Evolutionary conservation across 164 flowering plant genomes (phyloP).

Genomic region (Tetrastigma voinierianum): DNA sequence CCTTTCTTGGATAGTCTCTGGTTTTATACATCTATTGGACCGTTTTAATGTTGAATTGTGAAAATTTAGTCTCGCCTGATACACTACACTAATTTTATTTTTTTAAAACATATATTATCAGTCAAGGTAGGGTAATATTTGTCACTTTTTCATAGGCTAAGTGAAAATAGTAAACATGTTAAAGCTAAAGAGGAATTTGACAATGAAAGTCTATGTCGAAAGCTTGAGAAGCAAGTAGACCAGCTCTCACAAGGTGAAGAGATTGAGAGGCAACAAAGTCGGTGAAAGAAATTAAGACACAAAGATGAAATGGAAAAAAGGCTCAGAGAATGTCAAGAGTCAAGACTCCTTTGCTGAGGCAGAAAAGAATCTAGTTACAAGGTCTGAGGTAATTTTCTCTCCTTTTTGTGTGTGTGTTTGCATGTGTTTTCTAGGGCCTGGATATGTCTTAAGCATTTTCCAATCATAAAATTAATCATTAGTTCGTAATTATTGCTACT

Average conservation of each 20-base stretch:
- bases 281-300: conserved; percentile 52
- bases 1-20: neutral
- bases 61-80: too few species aligned
- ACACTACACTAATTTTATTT: too few species aligned
- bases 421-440: neutral
- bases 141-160: conserved; percentile 64
- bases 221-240: conserved; percentile 76
- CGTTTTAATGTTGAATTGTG: too few species aligned
- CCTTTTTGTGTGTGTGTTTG: too few species aligned
- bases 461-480: neutral
- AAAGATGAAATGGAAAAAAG: conserved; percentile 44
- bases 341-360: conserved; percentile 52
- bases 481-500: neutral
- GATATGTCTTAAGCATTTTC: neutral
- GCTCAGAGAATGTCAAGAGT: conserved; percentile 43
- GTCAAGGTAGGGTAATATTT: neutral
- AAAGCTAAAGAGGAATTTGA: conserved; percentile 90
- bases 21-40: neutral
- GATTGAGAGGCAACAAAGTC: conserved; percentile 62
- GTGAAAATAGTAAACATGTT: conserved; percentile 76
- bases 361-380: conserved; percentile 45
- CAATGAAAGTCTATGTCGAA: conserved; percentile 79
- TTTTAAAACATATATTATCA: too few species aligned
- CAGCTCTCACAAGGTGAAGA: conserved; percentile 73
- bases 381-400: conserved; percentile 94